Base-by-base conservation (phyloP, 1,139 yeast species). In the Debaryomyces coudertii region DNA sequence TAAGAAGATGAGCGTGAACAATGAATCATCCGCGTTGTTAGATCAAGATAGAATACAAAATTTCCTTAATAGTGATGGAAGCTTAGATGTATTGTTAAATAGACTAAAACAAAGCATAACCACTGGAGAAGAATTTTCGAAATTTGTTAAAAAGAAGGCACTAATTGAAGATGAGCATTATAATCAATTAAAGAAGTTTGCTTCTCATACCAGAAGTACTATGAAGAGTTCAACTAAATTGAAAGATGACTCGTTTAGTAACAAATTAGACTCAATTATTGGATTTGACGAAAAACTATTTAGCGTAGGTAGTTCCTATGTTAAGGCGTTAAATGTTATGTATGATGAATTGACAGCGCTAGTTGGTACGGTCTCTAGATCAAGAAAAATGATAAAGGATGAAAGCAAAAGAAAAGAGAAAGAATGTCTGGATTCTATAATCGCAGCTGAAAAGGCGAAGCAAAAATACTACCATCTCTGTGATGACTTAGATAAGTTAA, bases 381-480 rank as follows among this genome's bases (percentile, higher is more conserved):
- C 84, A 47, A 76, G 99, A 52, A 92, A 92, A 62, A 58, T 76
- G 31, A 71, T 85, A 46, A 93, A 92, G 63, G 98, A 93, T 41
- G 88, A 87, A 49, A 90, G 92, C 33, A 78, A 82, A 58, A 75
- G 88, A 38, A 82, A 85, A 55, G 99, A 93, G 60, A 89, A 87
- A 60, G 95, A 86, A 48, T 90, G 92, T 38, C 62, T 75, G 8
- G 98, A 93, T 50, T 83, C 97, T 2, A 90, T 92, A 43, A 71
- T 76, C 44, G 79, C 82, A 36, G 97, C 96, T 1, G 97, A 90
- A 51, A 90, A 92, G 78, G 95, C 98, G 7, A 89, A 86, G 63
- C 72, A 77, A 43, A 89, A 87, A 62, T 92, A 92, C 63, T 82
- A 80, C 60, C 84, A 88, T 47, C 70, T 90, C 29, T 90, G 97